A percentile compares a stretch with the other conserved stretches of the same genome.
Evolutionary conservation across 352 stramenopile species (phyloP).

Genomic region (Phytophthora pinifolia): DNA sequence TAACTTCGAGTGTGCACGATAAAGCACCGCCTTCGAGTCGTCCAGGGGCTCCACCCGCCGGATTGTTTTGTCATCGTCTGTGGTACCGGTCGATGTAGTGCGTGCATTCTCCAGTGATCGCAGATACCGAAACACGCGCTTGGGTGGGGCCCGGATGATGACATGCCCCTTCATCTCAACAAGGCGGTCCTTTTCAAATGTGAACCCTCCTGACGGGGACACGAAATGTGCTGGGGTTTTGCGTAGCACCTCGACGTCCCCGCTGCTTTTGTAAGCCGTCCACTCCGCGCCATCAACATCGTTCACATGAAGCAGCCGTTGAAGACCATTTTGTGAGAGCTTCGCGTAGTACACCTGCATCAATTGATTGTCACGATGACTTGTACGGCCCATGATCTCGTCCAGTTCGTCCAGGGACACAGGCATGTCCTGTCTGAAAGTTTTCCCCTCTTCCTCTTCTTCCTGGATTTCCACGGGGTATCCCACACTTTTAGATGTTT

Average conservation of each 20-base stretch:
- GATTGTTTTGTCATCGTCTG: conserved; percentile 36
- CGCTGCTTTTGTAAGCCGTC: conserved; percentile 38
- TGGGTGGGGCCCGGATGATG: conserved; percentile 43
- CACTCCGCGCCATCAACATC: conserved; percentile 39
- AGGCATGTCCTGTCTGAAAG: too few relatives aligned
- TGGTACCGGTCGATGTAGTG: conserved; percentile 19
- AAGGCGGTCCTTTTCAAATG: conserved; percentile 44
- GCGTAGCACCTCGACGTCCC: conserved; percentile 41
- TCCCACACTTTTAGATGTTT: conserved; percentile 41
- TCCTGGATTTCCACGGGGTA: conserved; percentile 37
- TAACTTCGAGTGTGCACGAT: conserved; percentile 64
- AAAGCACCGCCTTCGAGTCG: conserved; percentile 63
- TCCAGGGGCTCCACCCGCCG: conserved; percentile 67
- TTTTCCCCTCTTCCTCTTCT: conserved; percentile 33
- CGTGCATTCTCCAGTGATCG: conserved; percentile 50
- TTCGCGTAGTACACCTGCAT: conserved; percentile 78
- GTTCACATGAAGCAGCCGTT: conserved; percentile 50
- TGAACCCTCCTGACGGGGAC: conserved; percentile 23
- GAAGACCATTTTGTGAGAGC: conserved; percentile 57
- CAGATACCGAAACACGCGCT: conserved; percentile 63
- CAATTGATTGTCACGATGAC: conserved; percentile 65
- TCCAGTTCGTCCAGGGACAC: conserved; percentile 58
- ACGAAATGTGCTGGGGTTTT: conserved; percentile 40
- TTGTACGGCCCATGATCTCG: conserved; percentile 55
- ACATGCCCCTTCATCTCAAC: conserved; percentile 80